phyloP scores from a whole-genome alignment of 1,284 basidiomycete genomes.

The Boletus hoseneyae region DNA sequence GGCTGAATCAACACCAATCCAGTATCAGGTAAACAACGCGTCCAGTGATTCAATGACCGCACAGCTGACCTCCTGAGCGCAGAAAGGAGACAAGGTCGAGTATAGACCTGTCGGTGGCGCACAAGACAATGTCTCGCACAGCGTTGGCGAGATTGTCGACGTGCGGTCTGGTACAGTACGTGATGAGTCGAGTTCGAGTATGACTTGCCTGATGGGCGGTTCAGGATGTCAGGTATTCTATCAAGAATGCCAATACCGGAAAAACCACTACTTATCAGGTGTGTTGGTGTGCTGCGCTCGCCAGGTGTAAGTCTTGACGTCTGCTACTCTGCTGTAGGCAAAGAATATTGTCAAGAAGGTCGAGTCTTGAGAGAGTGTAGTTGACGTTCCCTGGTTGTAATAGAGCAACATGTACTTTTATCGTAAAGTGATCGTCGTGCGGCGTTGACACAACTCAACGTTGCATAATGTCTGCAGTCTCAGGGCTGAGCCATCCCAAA shows the following conservation, averaged over 20 bases:
- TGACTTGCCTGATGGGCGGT: neutral
- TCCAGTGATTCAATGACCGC: too few species aligned
- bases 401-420: conserved; percentile 8
- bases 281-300: neutral
- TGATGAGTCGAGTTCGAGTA: neutral
- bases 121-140: conserved; percentile 39
- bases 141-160: conserved; percentile 36
- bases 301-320: too few species aligned
- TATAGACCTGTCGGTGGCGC: conserved; percentile 43
- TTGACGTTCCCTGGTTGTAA: neutral
- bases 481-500: too few species aligned
- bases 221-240: conserved; percentile 36
- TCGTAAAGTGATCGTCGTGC: neutral
- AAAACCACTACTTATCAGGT: conserved; percentile 42
- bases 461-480: too few species aligned
- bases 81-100: conserved; percentile 43
- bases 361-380: neutral
- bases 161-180: conserved; percentile 33
- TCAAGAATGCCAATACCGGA: conserved; percentile 44
- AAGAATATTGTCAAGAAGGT: conserved; percentile 40
- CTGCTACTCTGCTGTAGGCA: too few species aligned
- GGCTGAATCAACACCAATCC: conserved; percentile 19
- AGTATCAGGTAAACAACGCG: conserved; percentile 20
- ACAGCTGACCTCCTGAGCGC: conserved; percentile 6
- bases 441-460: too few species aligned